These are phyloP conservation scores for Sisymbrium altissimum DNA, from an alignment of 345 rosid genomes.

Conservation along the genomic window DNA sequence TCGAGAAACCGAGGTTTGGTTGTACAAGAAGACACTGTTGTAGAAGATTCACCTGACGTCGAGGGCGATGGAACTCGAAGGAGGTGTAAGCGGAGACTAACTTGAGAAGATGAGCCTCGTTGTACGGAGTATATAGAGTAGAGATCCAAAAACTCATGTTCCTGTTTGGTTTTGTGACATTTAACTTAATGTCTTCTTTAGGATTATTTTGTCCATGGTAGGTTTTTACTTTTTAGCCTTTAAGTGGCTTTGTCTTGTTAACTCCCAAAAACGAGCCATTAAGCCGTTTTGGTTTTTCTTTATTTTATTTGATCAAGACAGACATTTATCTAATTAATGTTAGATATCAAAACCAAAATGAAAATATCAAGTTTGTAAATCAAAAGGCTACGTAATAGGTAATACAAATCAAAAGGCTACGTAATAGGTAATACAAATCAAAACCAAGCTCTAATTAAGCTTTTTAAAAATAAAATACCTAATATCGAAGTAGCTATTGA, in stretches of 20 bases:
- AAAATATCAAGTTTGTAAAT: not conserved
- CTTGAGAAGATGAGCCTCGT: conserved; percentile 25
- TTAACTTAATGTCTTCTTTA: conserved; percentile 10
- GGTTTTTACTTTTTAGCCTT: not conserved
- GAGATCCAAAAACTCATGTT: not conserved
- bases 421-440: conserved; percentile 4
- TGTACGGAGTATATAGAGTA: conserved; percentile 12
- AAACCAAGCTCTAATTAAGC: conserved; percentile 10
- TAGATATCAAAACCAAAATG: not conserved
- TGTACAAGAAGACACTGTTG: conserved; percentile 63
- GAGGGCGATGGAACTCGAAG: conserved; percentile 34
- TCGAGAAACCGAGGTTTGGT: conserved; percentile 76
- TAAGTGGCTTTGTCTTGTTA: not conserved
- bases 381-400: not conserved
- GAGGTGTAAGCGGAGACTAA: conserved; percentile 50
- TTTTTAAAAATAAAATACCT: not conserved
- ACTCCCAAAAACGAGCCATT: not conserved
- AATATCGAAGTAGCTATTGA: conserved; percentile 17
- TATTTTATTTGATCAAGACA: not conserved
- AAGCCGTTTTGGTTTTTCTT: not conserved
- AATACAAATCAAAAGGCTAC: not conserved
- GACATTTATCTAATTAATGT: not conserved
- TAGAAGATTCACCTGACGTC: conserved; percentile 60
- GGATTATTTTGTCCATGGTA: conserved; percentile 9
- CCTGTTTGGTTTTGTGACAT: conserved; percentile 12